Evolutionary conservation across 345 rosid genomes (phyloP).

Genomic region (Geranium brycei): DNA sequence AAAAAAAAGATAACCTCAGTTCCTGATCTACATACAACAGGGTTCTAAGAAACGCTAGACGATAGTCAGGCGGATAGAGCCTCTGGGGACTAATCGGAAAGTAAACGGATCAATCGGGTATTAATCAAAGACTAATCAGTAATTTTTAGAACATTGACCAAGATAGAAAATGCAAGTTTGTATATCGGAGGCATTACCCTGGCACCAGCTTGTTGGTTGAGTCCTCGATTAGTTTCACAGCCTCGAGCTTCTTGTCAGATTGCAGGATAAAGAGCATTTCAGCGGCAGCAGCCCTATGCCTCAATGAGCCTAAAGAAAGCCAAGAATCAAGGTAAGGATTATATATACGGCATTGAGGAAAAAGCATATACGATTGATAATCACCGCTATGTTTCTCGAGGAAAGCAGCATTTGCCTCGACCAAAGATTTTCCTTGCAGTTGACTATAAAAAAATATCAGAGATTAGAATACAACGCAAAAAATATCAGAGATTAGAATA

Average conservation of each 20-base stretch:
- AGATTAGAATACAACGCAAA: constrained; percentile 1
- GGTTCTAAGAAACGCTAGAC: too few species aligned
- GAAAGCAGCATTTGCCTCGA: constrained; percentile 65
- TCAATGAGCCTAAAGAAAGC: constrained; percentile 53
- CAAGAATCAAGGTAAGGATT: neutral
- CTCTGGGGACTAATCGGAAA: too few species aligned
- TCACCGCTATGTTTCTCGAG: constrained; percentile 67
- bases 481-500: constrained; percentile 1
- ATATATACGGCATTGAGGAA: neutral
- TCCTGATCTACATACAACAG: too few species aligned
- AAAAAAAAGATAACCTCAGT: neutral
- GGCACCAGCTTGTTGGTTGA: constrained; percentile 42
- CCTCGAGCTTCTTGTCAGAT: constrained; percentile 54
- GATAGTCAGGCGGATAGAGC: too few species aligned
- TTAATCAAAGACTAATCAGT: too few species aligned
- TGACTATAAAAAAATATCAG: constrained; percentile 35
- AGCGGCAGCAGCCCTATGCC: constrained; percentile 88
- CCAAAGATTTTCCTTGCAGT: constrained; percentile 62
- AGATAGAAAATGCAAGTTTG: neutral
- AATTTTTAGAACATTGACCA: too few species aligned
- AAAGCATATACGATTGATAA: neutral
- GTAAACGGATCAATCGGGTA: too few species aligned
- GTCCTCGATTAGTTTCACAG: constrained; percentile 68
- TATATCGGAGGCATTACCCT: constrained; percentile 24
- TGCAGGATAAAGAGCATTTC: constrained; percentile 67